Percentiles rank a stretch among this genome's conserved stretches.
Evolutionary conservation across 2,329 filamentous ascomycete species (phyloP).

Genomic region (Microcyclospora pomicola): DNA sequence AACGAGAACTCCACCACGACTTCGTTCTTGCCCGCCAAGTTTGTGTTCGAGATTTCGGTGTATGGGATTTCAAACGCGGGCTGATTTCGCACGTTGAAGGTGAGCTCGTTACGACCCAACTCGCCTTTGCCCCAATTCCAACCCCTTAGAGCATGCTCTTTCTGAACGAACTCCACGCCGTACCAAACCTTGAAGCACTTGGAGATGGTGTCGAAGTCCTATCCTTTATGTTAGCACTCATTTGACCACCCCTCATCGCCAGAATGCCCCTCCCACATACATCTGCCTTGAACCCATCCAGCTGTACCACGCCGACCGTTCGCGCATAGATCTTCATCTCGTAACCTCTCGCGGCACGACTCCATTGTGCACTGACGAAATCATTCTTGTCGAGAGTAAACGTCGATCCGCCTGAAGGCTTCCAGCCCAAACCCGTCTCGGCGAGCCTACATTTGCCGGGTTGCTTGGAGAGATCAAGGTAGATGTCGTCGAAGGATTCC

Average conservation of each 20-base stretch:
- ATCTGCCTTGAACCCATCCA: slow-evolving; percentile 90
- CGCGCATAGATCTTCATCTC: slow-evolving; percentile 85
- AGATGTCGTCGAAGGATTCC: slow-evolving; percentile 96
- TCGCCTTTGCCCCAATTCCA: slow-evolving; percentile 99
- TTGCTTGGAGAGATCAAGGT: slow-evolving; percentile 87
- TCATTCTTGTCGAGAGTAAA: slow-evolving; percentile 85
- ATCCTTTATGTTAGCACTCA: slow-evolving; percentile 3
- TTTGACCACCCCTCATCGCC: slow-evolving; percentile 6
- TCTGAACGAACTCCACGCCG: slow-evolving; percentile 78
- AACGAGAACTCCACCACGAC: slow-evolving; percentile 89
- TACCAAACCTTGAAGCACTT: slow-evolving; percentile 99
- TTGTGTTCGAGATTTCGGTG: slow-evolving; percentile 94
- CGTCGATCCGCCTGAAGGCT: slow-evolving; percentile 76
- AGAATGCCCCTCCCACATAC: slow-evolving; percentile 25
- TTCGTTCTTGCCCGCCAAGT: slow-evolving; percentile 92
- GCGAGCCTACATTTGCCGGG: slow-evolving; percentile 88
- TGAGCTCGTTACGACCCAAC: slow-evolving; percentile 85
- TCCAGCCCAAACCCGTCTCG: slow-evolving; percentile 91
- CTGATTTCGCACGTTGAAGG: slow-evolving; percentile 93
- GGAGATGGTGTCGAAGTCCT: slow-evolving; percentile 78
- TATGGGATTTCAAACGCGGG: slow-evolving; percentile 96
- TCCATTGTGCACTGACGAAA: slow-evolving; percentile 85
- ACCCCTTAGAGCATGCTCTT: slow-evolving; percentile 85
- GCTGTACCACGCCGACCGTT: slow-evolving; percentile 72
- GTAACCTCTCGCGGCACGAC: slow-evolving; percentile 77